Evolutionary conservation across 345 rosid genomes (phyloP).

Genomic region (Crucihimalaya himalaica): DNA sequence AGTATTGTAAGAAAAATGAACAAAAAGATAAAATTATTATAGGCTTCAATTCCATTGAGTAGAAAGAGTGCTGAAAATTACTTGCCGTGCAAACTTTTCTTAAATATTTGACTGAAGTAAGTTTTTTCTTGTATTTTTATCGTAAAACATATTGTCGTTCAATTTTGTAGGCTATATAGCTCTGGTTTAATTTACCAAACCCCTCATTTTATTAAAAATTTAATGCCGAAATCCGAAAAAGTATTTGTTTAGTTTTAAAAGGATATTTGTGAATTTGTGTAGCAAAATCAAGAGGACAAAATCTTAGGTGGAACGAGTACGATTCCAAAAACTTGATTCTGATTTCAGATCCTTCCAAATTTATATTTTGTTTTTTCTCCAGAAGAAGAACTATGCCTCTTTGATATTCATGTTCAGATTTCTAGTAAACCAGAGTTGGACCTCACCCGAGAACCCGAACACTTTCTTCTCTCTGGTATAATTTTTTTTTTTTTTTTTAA

Average conservation of each 20-base stretch:
- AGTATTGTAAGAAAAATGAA: not conserved
- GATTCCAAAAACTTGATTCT: not conserved
- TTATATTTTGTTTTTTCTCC: not conserved
- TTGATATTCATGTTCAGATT: not conserved
- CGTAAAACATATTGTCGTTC: not conserved
- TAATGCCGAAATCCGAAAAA: not conserved
- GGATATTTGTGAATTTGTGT: not conserved
- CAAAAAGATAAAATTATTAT: not conserved
- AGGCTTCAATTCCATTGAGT: not conserved
- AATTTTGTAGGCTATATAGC: not conserved
- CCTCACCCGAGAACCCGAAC: not conserved
- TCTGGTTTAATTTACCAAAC: not conserved
- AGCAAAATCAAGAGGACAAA: not conserved
- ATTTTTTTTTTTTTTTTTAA: too few species aligned
- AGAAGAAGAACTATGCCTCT: not conserved
- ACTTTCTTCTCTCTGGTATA: not conserved
- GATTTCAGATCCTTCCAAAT: not conserved
- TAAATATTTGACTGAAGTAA: not conserved
- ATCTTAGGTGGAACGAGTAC: not conserved
- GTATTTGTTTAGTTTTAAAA: not conserved
- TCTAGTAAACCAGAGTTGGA: not conserved
- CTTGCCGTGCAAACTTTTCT: not conserved
- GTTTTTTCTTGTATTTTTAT: not conserved
- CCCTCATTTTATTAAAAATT: not conserved
- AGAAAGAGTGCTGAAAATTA: not conserved